A percentile compares a stretch with the other conserved stretches of the same genome.
Evolutionary conservation across 108 stramenopile species (phyloP).

Genomic region (Mayamaea pseudoterrestris): DNA sequence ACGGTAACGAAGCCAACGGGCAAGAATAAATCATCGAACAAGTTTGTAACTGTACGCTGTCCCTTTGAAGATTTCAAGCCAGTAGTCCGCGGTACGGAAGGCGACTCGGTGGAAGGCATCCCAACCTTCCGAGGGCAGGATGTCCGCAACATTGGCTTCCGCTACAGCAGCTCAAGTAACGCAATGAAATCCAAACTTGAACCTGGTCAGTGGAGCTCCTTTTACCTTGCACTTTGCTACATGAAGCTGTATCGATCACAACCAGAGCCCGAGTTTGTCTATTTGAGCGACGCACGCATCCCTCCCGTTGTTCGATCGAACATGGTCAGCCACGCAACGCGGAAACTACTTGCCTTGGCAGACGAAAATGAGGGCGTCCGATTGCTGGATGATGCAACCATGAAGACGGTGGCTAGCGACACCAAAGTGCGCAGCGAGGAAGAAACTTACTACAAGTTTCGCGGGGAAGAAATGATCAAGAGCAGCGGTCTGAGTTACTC

Average conservation of each 20-base stretch:
- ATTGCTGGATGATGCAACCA: conserved; percentile 14
- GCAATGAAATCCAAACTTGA: neutral
- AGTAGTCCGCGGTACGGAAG: conserved; percentile 12
- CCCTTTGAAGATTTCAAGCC: conserved; percentile 38
- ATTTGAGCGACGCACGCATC: conserved; percentile 70
- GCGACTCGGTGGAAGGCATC: conserved; percentile 6
- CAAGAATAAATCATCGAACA: conserved; percentile 39
- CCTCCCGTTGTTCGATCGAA: conserved; percentile 45
- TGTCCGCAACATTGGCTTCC: conserved; percentile 65
- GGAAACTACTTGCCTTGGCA: conserved; percentile 5
- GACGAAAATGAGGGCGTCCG: neutral
- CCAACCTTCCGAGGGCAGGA: conserved; percentile 49
- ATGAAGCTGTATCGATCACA: conserved; percentile 69
- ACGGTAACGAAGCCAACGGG: conserved; percentile 42
- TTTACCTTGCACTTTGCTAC: conserved; percentile 68
- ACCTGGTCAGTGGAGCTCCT: conserved; percentile 22
- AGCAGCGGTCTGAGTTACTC: conserved; percentile 59
- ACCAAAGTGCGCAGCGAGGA: conserved; percentile 28
- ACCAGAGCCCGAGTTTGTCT: conserved; percentile 78
- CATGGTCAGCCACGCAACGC: conserved; percentile 57
- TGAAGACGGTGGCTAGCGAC: conserved; percentile 2
- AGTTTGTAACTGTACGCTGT: conserved; percentile 44
- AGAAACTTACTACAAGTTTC: conserved; percentile 77
- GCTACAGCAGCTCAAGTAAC: conserved; percentile 35
- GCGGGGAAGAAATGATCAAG: conserved; percentile 68